Evolutionary conservation across 139 green algal genomes (phyloP), one percentile per base, ranked within the genome.

Genomic region (Pleodorina starrii): DNA sequence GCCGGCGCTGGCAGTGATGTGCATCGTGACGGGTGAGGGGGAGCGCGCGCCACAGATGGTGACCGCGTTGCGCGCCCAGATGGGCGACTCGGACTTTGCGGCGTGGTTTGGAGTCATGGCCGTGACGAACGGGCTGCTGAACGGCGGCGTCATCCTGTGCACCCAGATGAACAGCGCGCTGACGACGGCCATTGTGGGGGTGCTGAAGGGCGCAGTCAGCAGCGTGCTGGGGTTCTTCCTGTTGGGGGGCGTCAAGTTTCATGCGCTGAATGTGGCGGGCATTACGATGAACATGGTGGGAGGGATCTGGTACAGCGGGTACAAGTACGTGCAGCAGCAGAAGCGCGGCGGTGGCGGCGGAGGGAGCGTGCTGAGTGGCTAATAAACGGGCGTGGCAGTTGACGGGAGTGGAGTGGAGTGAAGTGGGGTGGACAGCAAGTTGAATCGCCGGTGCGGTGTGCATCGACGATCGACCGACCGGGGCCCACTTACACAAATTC

Each of bases 121-220:
- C 0, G 69, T 82, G 0, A 89, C 27, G 7, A 69, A 89, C 48
- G 68, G 84, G 1, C 50, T 94, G 68, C 92, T 97, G 27, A 97
- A 96, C 87, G 95, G 89, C 88, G 80, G 79, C 23, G 80, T 97
- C 25, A 96, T 97, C 75, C 88, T 97, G 38, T 97, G 95, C 90
- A 97, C 95, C 0, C 87, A 95, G 51, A 48, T 89, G 84, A 98
- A 96, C 84, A 94, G 91, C 9, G 96, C 96, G 3, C 93, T 98
- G 23, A 98, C 95, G 16, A 98, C 96, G 21, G 97, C 93, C 36
- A 95, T 98, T 60, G 95, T 98, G 2, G 96, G 96, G 5, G 94
- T 96, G 68, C 86, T 97, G 46, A 96, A 96, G 66, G 92, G 91
- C 4, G 90, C 94, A 0, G 80, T 96, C 27, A 86, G 90, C 1